A percentile compares a stretch with the other conserved stretches of the same genome.
phyloP scores from a whole-genome alignment of 2,329 filamentous ascomycete species.

The Diplodia corticola region DNA sequence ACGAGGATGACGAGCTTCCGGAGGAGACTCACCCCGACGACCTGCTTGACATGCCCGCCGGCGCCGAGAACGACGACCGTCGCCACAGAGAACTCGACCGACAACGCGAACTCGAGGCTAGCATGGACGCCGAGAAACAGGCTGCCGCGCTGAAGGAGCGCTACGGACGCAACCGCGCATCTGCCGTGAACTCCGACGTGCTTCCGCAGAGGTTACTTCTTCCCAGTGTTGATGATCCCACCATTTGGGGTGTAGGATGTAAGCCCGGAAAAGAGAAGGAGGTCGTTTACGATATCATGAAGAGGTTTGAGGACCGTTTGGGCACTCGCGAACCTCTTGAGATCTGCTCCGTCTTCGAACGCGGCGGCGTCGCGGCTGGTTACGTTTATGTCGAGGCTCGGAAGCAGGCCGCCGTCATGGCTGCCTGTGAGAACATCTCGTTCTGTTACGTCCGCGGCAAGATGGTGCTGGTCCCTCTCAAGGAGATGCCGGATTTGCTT shows the following conservation, averaged over 20 bases:
- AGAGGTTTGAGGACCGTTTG: slow-evolving; percentile 77
- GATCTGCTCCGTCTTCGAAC: slow-evolving; percentile 90
- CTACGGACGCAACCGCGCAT: slow-evolving; percentile 76
- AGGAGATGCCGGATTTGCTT: slow-evolving; percentile 96
- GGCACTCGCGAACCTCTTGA: slow-evolving; percentile 77
- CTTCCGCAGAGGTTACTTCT: slow-evolving; percentile 84
- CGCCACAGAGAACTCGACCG: slow-evolving; percentile 93
- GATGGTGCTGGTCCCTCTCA: slow-evolving; percentile 86
- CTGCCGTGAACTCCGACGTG: slow-evolving; percentile 69
- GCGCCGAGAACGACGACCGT: slow-evolving; percentile 82
- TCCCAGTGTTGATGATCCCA: slow-evolving; percentile 91
- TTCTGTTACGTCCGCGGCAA: slow-evolving; percentile 89
- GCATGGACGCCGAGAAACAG: slow-evolving; percentile 90
- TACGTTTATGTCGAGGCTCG: slow-evolving; percentile 94
- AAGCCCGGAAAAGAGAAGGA: slow-evolving; percentile 96
- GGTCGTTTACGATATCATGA: slow-evolving; percentile 83
- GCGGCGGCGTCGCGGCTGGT: slow-evolving; percentile 80
- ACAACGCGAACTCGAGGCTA: slow-evolving; percentile 80
- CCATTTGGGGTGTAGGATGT: slow-evolving; percentile 91
- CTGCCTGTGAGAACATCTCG: slow-evolving; percentile 78
- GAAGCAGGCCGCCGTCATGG: slow-evolving; percentile 80
- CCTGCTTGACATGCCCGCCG: slow-evolving; percentile 70
- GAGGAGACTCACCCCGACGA: slow-evolving; percentile 91
- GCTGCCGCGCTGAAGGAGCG: slow-evolving; percentile 83
- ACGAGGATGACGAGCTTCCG: slow-evolving; percentile 79